A percentile compares a stretch with the other conserved stretches of the same genome.
Evolutionary conservation across 352 stramenopile species (phyloP).

Genomic region (Lagenidium sp.): DNA sequence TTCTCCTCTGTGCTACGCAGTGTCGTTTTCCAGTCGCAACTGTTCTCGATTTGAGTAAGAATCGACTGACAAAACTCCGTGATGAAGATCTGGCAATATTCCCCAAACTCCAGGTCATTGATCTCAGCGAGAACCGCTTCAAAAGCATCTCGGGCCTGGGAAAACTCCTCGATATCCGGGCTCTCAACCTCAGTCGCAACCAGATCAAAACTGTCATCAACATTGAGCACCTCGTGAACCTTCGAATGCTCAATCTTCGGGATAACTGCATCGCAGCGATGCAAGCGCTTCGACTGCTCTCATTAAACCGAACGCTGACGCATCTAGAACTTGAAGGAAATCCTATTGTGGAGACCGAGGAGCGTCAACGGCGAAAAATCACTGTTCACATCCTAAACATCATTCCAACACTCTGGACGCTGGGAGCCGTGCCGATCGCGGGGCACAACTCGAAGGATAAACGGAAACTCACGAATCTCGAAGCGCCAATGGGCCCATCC

Average conservation of each 20-base stretch:
- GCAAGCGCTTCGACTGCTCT: conserved; percentile 51
- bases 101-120: conserved; percentile 53
- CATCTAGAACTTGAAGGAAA: conserved; percentile 76
- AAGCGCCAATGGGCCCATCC: conserved; percentile 16
- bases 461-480: conserved; percentile 20
- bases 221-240: conserved; percentile 48
- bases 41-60: conserved; percentile 55
- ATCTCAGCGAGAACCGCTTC: conserved; percentile 51
- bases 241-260: conserved; percentile 48
- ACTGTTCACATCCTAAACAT: conserved; percentile 77
- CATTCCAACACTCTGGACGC: conserved; percentile 42
- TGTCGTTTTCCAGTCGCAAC: conserved; percentile 47
- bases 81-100: conserved; percentile 42
- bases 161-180: conserved; percentile 47
- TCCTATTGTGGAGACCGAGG: conserved; percentile 50
- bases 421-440: conserved; percentile 41
- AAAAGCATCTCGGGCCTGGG: conserved; percentile 40
- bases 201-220: conserved; percentile 56
- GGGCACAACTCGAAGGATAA: conserved; percentile 40
- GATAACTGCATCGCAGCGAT: conserved; percentile 38
- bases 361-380: conserved; percentile 53
- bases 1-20: conserved; percentile 9
- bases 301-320: conserved; percentile 57
- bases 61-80: conserved; percentile 40
- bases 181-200: conserved; percentile 52